Evolutionary conservation across 768 basidiomycete species (phyloP).

Genomic region (Termitomyces sp.): DNA sequence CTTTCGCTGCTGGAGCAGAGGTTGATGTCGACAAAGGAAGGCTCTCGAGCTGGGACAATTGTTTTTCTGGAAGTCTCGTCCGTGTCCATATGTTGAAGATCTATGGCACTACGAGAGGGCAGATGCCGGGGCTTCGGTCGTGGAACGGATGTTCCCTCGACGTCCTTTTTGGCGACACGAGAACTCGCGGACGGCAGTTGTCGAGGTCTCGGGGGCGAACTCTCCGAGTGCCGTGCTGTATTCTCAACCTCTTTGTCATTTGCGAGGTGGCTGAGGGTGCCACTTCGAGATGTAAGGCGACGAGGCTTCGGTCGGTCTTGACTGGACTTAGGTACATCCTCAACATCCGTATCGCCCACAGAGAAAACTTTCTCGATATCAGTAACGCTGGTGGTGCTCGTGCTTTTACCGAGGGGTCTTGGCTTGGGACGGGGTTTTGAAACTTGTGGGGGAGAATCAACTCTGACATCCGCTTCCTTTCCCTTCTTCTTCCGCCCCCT

Average conservation of each 20-base stretch:
- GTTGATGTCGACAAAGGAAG: conserved; percentile 8
- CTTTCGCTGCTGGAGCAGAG: conserved; percentile 16
- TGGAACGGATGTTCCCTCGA: background rate
- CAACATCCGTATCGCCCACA: conserved; percentile 2
- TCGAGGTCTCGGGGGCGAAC: background rate
- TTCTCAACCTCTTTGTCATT: background rate
- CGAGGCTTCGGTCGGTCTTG: background rate
- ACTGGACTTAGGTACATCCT: background rate
- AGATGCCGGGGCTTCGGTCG: background rate
- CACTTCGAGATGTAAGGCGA: background rate
- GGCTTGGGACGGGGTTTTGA: conserved; percentile 22
- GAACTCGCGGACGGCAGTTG: background rate
- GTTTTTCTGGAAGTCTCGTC: conserved; percentile 12
- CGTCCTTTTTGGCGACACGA: background rate
- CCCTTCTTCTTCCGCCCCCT: conserved; percentile 13
- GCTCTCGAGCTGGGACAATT: background rate
- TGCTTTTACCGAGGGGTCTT: conserved; percentile 23
- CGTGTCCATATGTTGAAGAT: background rate
- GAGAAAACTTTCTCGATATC: conserved; percentile 7
- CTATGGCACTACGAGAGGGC: background rate
- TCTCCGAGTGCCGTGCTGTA: background rate
- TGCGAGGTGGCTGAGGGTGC: background rate
- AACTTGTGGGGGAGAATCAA: background rate
- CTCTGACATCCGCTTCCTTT: conserved; percentile 17
- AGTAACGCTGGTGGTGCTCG: conserved; percentile 19